A percentile compares a stretch with the other conserved stretches of the same genome.
Evolutionary conservation across 169 alveolate genomes (phyloP).

Genomic region (Eimeria sp.): DNA sequence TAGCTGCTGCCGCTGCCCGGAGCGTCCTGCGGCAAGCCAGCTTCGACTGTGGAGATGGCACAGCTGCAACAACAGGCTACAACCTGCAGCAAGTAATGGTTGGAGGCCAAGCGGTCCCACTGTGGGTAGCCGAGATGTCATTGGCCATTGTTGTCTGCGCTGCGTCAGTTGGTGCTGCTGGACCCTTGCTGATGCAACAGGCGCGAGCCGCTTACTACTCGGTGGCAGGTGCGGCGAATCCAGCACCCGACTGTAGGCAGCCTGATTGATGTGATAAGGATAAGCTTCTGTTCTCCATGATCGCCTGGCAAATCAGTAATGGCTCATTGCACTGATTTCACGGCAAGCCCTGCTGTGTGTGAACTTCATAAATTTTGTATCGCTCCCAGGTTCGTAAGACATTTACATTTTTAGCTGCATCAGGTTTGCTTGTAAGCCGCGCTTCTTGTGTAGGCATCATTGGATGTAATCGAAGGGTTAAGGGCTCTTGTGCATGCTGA

Average conservation of each 20-base stretch:
- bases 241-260: not conserved
- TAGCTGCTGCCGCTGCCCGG: constrained; percentile 44
- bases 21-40: not conserved
- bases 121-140: constrained; percentile 49
- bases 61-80: not conserved
- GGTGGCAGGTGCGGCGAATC: not conserved
- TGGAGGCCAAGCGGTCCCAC: not conserved
- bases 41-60: not conserved
- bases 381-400: not conserved
- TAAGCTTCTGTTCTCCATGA: not conserved
- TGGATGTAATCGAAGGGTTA: not conserved
- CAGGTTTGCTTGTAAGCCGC: not conserved
- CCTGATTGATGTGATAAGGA: not conserved
- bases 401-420: not conserved
- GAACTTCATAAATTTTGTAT: not conserved
- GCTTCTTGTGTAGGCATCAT: not conserved
- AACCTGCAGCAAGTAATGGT: constrained; percentile 34
- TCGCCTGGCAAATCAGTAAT: not conserved
- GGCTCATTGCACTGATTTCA: not conserved
- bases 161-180: constrained; percentile 26
- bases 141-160: constrained; percentile 2
- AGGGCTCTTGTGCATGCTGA: not conserved
- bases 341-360: not conserved
- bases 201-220: constrained; percentile 21
- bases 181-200: constrained; percentile 27